Evolutionary conservation across 1,139 yeast genomes (phyloP).

Genomic region (Suhomyces coccinellae): DNA sequence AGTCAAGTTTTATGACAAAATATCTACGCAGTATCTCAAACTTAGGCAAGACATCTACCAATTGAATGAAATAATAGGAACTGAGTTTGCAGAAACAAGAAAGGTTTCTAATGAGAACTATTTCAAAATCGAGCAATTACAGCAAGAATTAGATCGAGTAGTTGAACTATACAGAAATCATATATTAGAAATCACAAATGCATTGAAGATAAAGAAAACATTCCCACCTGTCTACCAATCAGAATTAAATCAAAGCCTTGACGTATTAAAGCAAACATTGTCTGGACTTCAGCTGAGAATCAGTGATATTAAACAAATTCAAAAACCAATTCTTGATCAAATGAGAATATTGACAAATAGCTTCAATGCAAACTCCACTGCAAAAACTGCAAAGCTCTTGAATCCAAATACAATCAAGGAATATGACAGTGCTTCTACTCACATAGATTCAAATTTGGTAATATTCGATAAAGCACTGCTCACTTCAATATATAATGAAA

Average conservation of each 20-base stretch:
- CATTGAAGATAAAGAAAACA: constrained; percentile 21
- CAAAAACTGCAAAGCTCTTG: constrained; percentile 8
- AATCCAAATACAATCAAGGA: constrained; percentile 11
- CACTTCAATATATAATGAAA: constrained; percentile 22
- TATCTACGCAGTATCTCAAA: constrained; percentile 33
- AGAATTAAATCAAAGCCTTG: constrained; percentile 24
- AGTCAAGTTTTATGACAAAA: constrained; percentile 37
- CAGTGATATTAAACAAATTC: constrained; percentile 29
- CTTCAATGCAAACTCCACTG: constrained; percentile 23
- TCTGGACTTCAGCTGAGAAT: constrained; percentile 23
- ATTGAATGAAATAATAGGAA: constrained; percentile 19
- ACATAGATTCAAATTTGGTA: constrained; percentile 21
- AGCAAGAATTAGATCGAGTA: constrained; percentile 30
- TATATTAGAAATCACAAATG: constrained; percentile 23
- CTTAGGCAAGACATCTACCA: constrained; percentile 37
- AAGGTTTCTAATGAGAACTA: constrained; percentile 11
- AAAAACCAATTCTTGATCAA: constrained; percentile 40
- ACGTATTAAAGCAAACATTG: constrained; percentile 21
- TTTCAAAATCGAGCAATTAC: constrained; percentile 22
- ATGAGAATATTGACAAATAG: constrained; percentile 29
- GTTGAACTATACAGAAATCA: constrained; percentile 29
- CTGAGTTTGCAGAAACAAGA: constrained; percentile 7
- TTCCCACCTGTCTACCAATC: constrained; percentile 23
- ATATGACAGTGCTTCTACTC: constrained; percentile 10
- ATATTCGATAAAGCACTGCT: constrained; percentile 25